Evolutionary conservation across 352 stramenopile genomes (phyloP), one percentile per base, ranked within the genome.

Genomic region (Globisporangium nodosum): DNA sequence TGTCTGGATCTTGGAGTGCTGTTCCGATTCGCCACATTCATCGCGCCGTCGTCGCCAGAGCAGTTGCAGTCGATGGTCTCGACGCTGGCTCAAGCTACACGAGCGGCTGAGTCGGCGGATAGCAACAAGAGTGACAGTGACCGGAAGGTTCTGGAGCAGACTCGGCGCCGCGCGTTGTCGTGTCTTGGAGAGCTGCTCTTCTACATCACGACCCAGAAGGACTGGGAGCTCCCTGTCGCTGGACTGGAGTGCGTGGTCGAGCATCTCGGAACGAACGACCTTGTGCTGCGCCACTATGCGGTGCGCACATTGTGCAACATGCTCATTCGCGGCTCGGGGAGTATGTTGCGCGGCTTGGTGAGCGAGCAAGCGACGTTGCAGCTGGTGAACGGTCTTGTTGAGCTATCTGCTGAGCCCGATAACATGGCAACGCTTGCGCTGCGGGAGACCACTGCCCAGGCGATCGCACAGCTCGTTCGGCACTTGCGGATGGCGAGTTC

Each of bases 131-230:
- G 16, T 39, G 56, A 52, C 16, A 46, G 24, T 16, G 45, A 47
- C 37, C 43, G 39, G 21, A 24, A 24, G 16, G 16, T 39, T 15
- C 56, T 71, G 13, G 30, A 52, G 37, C 37, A 50, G 24, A 20
- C 52, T 49, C 45, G 33, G 20, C 47, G 40, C 1, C 47, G 54
- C 12, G 31, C 82, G 8, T 53, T 83, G 5, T 68, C 78, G 5
- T 87, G 81, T 56, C 61, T 94, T 1, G 85, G 85, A 7, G 82
- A 92, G 56, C 59, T 92, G 20, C 52, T 90, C 0, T 90, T 92
- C 56, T 91, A 91, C 56, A 76, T 85, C 12, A 74, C 79, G 9
- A 86, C 82, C 0, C 78, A 89, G 51, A 69, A 81, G 24, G 65
- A 78, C 16, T 73, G 61, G 58, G 53, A 71, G 24, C 49, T 87